phyloP scores from a whole-genome alignment of 139 green algal species.

The Tetraselmis striata region DNA sequence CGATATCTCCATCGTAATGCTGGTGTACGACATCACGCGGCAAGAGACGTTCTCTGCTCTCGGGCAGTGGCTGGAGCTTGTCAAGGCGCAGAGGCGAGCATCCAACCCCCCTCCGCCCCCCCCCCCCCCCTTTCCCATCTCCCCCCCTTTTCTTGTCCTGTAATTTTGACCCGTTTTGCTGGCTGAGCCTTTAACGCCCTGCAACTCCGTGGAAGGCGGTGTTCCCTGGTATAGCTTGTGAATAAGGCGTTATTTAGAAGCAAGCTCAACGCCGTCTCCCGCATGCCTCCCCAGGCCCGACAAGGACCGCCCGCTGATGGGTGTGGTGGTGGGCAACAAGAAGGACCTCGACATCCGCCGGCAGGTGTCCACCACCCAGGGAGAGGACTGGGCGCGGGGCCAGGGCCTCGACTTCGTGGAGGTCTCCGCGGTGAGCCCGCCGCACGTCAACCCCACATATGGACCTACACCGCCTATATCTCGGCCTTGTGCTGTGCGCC shows the following conservation, averaged over 20 bases:
- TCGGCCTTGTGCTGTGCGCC: no score
- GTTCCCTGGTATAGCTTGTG: no score
- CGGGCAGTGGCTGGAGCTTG: slow-evolving; percentile 1
- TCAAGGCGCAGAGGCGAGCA: background rate
- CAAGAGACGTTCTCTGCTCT: slow-evolving; percentile 1
- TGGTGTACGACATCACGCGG: slow-evolving; percentile 16
- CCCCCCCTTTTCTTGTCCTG: no score
- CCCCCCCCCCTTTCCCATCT: background rate
- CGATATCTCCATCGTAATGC: slow-evolving; percentile 4
- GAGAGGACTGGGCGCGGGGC: background rate
- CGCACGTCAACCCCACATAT: no score
- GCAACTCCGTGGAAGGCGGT: no score
- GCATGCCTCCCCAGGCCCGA: background rate
- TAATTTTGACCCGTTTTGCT: no score
- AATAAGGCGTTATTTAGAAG: no score
- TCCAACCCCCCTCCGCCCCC: background rate
- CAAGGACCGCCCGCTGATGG: slow-evolving; percentile 5
- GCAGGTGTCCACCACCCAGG: background rate
- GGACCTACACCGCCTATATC: no score
- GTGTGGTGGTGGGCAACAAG: slow-evolving; percentile 22
- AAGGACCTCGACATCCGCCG: slow-evolving; percentile 2
- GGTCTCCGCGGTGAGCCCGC: slow-evolving; percentile 5
- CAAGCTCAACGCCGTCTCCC: no score
- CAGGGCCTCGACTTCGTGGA: slow-evolving; percentile 9
- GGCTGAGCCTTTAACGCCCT: no score